Base-by-base conservation (phyloP, 164 flowering plant genomes). In the Vitis rotundifolia region DNA sequence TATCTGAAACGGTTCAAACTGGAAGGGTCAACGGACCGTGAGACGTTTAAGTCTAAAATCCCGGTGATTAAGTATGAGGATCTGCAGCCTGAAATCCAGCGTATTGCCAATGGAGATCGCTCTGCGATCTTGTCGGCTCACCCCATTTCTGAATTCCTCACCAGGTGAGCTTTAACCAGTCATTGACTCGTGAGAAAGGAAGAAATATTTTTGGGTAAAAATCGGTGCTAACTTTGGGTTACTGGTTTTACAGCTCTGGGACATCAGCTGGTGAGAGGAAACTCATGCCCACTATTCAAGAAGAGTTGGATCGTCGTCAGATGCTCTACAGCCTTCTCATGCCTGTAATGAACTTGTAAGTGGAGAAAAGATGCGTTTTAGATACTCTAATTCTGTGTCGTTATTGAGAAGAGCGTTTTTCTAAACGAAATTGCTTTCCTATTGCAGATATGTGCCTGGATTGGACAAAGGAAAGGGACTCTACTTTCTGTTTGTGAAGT, bases 261-360 rank as follows among this genome's bases (percentile, higher is more conserved):
- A 87, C 89, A 14, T 87, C 90, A 13, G 91, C 87, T 8, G 91
- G 91, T 0, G 91, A 87, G 58, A 80, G 89, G 66, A 87, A 87
- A 56, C 81, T 85, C n/a, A 87, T 87, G 89, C 91, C 91, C 0
- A 83, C 88, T 1, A 85, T 82, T 63, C 62, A 70, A 49, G 87
- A 87, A 61, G 91, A 85, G 70, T 63, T 83, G 68, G 89, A 87
- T 70, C 89, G 91, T 31, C 81, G 89, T 13, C 87, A 80, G 72
- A 57, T 79, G 9, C 74, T 87, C 1, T 87, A 85, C 82, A 87
- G 87, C 69, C 84, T 87, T 61, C 91, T 87, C 58, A 82, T 80
- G 88, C 91, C 91, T 26, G 91, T 87, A 9, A 87, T 87, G 89
- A 85, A 85, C 76, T 80, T 83, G 87, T 87, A 76, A 81, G 89